phyloP scores from a whole-genome alignment of 257 asterid species.

The Ajuga chamaepitys region DNA sequence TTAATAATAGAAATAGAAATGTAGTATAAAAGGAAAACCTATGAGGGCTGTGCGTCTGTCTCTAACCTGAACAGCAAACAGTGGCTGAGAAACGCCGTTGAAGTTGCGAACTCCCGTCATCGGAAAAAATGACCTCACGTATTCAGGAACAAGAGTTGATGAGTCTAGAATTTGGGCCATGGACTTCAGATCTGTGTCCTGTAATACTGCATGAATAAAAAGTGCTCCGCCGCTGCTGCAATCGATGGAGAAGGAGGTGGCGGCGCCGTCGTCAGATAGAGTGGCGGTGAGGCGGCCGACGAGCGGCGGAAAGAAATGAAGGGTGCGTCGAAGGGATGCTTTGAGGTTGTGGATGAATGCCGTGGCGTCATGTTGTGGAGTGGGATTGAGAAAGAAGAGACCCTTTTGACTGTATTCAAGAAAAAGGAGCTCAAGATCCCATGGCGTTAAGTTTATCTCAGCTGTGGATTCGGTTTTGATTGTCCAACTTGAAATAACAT shows the following conservation, averaged over 20 bases:
- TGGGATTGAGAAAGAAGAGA: conserved; percentile 24
- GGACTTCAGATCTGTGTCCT: not conserved
- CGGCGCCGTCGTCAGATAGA: not conserved
- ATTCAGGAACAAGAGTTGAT: conserved; percentile 5
- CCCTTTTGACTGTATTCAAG: conserved; percentile 30
- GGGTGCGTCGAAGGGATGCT: conserved; percentile 25
- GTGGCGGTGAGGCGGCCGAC: conserved; percentile 29
- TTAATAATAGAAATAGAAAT: too few species aligned
- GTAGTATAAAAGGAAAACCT: too few species aligned
- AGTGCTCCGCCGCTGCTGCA: conserved; percentile 17
- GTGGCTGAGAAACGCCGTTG: conserved; percentile 22
- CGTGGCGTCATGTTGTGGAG: not conserved
- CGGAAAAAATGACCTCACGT: conserved; percentile 22
- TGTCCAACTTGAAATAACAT: conserved; percentile 2
- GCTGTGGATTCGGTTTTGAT: conserved; percentile 7
- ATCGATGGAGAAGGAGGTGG: conserved; percentile 22
- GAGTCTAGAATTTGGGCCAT: conserved; percentile 23
- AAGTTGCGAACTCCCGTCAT: conserved; percentile 21
- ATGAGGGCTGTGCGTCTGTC: too few species aligned
- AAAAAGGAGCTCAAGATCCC: conserved; percentile 28
- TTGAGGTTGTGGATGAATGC: conserved; percentile 31
- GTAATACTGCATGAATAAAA: conserved; percentile 21
- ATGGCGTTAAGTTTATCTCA: conserved; percentile 20
- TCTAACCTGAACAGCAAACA: conserved; percentile 28
- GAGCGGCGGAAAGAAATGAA: conserved; percentile 34